These are phyloP conservation scores for Neurospora sp. DNA, from an alignment of 2,329 filamentous ascomycete genomes.

Conservation along the genomic window DNA sequence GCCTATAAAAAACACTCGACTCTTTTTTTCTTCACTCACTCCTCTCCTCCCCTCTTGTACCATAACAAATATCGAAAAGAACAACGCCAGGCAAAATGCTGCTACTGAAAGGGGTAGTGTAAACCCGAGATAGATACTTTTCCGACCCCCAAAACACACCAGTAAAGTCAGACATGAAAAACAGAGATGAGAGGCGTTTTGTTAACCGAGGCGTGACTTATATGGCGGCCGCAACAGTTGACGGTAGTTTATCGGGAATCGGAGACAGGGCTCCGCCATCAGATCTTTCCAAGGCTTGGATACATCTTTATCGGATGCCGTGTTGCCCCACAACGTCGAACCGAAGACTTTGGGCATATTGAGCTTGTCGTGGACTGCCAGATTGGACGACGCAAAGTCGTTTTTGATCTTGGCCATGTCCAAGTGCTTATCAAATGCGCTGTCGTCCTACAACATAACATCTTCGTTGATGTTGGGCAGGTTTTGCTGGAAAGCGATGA, in stretches of 20 bases:
- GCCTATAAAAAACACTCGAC: background rate
- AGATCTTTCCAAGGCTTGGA: background rate
- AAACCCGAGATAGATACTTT: background rate
- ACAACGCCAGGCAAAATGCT: background rate
- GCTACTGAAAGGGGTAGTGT: background rate
- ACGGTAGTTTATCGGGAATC: background rate
- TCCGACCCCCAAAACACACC: background rate
- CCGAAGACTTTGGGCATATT: background rate
- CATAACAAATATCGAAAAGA: background rate
- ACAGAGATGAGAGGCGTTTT: background rate
- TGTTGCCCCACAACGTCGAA: background rate
- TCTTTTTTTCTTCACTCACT: background rate
- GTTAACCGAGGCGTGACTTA: background rate
- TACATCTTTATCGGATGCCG: slow-evolving; percentile 1
- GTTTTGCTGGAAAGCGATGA: slow-evolving; percentile 19
- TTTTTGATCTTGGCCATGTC: background rate
- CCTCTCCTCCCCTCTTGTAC: background rate
- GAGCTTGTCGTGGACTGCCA: background rate
- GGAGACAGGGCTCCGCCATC: background rate
- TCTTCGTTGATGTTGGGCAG: slow-evolving; percentile 37
- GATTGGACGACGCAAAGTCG: background rate
- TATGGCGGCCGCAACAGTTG: background rate
- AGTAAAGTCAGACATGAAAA: background rate
- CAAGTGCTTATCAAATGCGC: background rate
- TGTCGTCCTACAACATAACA: slow-evolving; percentile 17